Conservation (phyloP, 2,329 filamentous ascomycete genomes). For the Aspergillus ochraceoroseus region DNA sequence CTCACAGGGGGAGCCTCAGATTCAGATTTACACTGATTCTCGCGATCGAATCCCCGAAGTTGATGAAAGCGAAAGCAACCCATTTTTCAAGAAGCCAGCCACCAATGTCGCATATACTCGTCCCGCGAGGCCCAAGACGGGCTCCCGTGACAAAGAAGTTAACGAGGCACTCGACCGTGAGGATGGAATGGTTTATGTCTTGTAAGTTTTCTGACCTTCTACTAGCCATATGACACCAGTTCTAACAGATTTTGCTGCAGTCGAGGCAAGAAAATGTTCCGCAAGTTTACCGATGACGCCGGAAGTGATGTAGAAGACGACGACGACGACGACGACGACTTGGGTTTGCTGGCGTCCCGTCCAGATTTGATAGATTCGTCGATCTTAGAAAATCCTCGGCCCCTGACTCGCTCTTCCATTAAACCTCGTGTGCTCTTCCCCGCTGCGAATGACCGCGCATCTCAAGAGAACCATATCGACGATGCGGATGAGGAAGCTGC, state of each 20-base stretch:
- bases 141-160: slow-evolving; percentile 40
- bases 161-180: slow-evolving; percentile 50
- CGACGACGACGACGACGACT: slow-evolving; percentile 40
- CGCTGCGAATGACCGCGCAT: slow-evolving; percentile 41
- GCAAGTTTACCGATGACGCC: slow-evolving; percentile 47
- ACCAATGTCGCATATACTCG: slow-evolving; percentile 30
- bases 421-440: slow-evolving; percentile 59
- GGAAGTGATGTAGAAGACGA: slow-evolving; percentile 41
- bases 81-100: slow-evolving; percentile 47
- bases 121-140: slow-evolving; percentile 32
- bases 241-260: slow-evolving; percentile 40
- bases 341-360: slow-evolving; percentile 41
- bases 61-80: slow-evolving; percentile 51
- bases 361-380: slow-evolving; percentile 36
- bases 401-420: slow-evolving; percentile 54
- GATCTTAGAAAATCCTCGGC: slow-evolving; percentile 37
- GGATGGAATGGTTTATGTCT: slow-evolving; percentile 57
- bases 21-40: slow-evolving; percentile 60
- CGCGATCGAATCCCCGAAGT: slow-evolving; percentile 56
- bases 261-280: slow-evolving; percentile 59
- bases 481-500: slow-evolving; percentile 50
- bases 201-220: slow-evolving; percentile 48
- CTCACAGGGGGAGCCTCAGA: slow-evolving; percentile 35
- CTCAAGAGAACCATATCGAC: slow-evolving; percentile 36
- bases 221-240: background rate